Evolutionary conservation across 306 rosid species (phyloP).

Genomic region (Malus sieversii): DNA sequence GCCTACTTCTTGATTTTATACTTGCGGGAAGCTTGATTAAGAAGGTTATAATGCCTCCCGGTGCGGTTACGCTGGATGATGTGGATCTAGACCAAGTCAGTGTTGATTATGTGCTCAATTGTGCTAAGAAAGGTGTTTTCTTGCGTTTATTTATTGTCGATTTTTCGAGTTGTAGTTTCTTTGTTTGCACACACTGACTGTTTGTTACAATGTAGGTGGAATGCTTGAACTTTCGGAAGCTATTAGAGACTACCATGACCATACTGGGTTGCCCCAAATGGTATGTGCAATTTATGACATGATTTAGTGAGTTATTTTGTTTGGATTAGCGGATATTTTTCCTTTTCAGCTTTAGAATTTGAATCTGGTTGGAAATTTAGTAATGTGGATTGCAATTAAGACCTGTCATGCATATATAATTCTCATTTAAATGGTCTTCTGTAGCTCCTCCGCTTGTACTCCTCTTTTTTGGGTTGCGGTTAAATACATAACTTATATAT

Average conservation of each 20-base stretch:
- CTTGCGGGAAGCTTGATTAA: conserved; percentile 85
- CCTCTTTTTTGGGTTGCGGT: neutral
- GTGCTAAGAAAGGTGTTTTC: conserved; percentile 70
- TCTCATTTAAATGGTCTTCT: neutral
- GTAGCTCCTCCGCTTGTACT: neutral
- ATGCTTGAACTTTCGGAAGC: conserved; percentile 98
- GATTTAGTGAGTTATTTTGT: neutral
- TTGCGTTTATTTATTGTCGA: neutral
- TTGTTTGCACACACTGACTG: neutral
- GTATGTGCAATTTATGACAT: conserved; percentile 23
- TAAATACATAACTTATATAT: neutral
- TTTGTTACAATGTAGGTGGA: conserved; percentile 41
- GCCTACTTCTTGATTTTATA: conserved; percentile 78
- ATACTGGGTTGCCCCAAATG: conserved; percentile 76
- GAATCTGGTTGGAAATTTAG: neutral
- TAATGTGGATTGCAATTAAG: neutral
- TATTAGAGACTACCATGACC: conserved; percentile 94
- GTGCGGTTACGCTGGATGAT: conserved; percentile 91
- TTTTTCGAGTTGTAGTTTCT: neutral
- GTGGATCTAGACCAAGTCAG: conserved; percentile 99
- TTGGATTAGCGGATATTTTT: neutral
- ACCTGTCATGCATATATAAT: neutral
- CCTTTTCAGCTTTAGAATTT: neutral
- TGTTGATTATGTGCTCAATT: conserved; percentile 80
- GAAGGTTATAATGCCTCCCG: conserved; percentile 98